A percentile compares a stretch with the other conserved stretches of the same genome.
Evolutionary conservation across 2,329 filamentous ascomycete species (phyloP).

Genomic region (Hypoxylon sp.): DNA sequence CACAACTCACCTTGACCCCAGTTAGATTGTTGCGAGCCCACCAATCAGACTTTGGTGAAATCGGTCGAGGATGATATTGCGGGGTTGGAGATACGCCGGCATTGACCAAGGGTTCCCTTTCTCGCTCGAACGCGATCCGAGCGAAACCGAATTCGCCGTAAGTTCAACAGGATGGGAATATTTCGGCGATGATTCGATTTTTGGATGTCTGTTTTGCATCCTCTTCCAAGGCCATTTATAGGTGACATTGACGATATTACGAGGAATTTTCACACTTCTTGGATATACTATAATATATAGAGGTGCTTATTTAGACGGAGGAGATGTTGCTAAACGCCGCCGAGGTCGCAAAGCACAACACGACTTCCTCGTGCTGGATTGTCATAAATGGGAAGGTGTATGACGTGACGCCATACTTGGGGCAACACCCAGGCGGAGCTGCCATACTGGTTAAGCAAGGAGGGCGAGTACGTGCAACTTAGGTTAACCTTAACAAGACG

Average conservation of each 20-base stretch:
- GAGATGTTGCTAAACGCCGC: slow-evolving; percentile 48
- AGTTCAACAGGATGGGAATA: neutral
- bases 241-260: neutral
- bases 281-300: neutral
- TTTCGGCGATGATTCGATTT: neutral
- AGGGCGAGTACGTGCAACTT: slow-evolving; percentile 48
- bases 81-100: slow-evolving; percentile 29
- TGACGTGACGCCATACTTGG: slow-evolving; percentile 56
- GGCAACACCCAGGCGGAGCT: slow-evolving; percentile 52
- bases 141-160: slow-evolving; percentile 10
- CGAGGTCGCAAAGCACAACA: slow-evolving; percentile 55
- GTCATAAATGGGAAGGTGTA: slow-evolving; percentile 53
- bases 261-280: neutral
- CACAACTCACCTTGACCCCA: neutral
- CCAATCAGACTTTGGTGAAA: slow-evolving; percentile 28
- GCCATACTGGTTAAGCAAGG: slow-evolving; percentile 50
- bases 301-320: slow-evolving; percentile 7
- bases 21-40: neutral
- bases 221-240: neutral
- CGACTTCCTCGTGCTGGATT: slow-evolving; percentile 55
- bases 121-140: slow-evolving; percentile 6
- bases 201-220: neutral
- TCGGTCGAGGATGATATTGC: slow-evolving; percentile 19
- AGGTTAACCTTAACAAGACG: neutral
- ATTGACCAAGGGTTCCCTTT: slow-evolving; percentile 16